A percentile compares a stretch with the other conserved stretches of the same genome.
These are phyloP conservation scores for Blastobotrys illinoisensis DNA, from an alignment of 1,139 yeast species.

Conservation along the genomic window DNA sequence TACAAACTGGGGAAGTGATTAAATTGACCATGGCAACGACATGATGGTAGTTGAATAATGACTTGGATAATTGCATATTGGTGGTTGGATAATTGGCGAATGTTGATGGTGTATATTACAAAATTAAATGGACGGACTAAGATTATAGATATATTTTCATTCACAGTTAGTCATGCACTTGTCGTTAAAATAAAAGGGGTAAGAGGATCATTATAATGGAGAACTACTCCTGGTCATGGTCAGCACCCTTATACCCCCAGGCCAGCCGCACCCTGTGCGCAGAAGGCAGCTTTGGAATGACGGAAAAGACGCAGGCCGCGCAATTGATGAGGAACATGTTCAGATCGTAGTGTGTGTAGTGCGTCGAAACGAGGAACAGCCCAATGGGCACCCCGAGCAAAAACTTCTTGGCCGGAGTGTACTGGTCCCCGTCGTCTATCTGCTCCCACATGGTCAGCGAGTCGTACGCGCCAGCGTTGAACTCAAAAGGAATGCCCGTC, in stretches of 20 bases:
- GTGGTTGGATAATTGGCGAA: no score
- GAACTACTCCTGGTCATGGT: background rate
- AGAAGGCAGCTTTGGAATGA: slow-evolving; percentile 80
- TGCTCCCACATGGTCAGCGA: slow-evolving; percentile 99
- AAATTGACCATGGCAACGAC: no score
- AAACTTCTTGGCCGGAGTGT: slow-evolving; percentile 93
- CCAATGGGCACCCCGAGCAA: slow-evolving; percentile 86
- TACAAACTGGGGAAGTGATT: no score
- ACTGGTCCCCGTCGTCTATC: slow-evolving; percentile 93
- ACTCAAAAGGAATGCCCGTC: slow-evolving; percentile 95
- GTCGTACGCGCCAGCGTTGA: slow-evolving; percentile 94
- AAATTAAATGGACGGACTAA: background rate
- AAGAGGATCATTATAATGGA: background rate
- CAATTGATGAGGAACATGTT: slow-evolving; percentile 75
- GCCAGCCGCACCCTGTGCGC: slow-evolving; percentile 36
- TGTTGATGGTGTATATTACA: background rate
- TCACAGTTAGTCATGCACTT: background rate
- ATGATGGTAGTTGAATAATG: no score
- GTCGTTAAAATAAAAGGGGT: background rate
- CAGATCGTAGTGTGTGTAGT: slow-evolving; percentile 81
- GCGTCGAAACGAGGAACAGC: slow-evolving; percentile 80
- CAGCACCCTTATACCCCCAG: background rate
- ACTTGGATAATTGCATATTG: no score
- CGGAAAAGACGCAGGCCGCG: slow-evolving; percentile 71
- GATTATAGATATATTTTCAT: background rate